Percentiles rank a stretch among this genome's conserved stretches.
Evolutionary conservation across 2,329 filamentous ascomycete genomes (phyloP).

Genomic region (Stagonosporopsis vannaccii): DNA sequence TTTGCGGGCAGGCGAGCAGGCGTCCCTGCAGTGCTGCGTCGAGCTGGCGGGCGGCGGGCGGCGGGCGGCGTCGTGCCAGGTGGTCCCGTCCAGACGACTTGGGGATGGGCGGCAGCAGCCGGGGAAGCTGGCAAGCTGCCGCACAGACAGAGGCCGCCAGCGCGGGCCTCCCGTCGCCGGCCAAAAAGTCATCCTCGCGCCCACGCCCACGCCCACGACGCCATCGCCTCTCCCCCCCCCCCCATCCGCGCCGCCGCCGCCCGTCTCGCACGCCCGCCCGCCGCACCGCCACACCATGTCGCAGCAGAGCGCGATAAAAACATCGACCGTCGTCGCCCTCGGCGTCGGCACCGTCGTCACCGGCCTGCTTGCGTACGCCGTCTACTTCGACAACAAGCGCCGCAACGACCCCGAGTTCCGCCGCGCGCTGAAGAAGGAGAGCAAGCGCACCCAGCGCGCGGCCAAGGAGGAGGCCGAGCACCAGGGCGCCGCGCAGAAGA

Average conservation of each 20-base stretch:
- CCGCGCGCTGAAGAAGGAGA: constrained; percentile 72
- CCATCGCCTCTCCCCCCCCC: constrained; percentile 6
- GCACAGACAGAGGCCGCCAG: not conserved
- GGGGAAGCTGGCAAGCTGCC: constrained; percentile 11
- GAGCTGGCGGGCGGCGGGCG: no score
- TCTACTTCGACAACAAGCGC: constrained; percentile 72
- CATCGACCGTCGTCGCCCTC: constrained; percentile 65
- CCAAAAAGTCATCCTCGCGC: constrained; percentile 6
- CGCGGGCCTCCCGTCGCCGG: not conserved
- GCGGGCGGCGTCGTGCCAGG: no score
- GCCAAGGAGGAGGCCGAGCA: constrained; percentile 76
- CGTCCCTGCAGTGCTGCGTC: no score
- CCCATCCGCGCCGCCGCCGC: constrained; percentile 16
- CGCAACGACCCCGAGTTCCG: constrained; percentile 70
- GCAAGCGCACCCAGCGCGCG: constrained; percentile 73
- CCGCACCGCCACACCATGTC: constrained; percentile 30
- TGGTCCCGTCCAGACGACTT: no score
- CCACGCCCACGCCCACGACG: not conserved
- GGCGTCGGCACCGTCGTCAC: constrained; percentile 66
- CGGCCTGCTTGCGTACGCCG: constrained; percentile 68
- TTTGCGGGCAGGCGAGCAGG: no score
- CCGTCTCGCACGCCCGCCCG: constrained; percentile 4
- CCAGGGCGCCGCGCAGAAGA: constrained; percentile 70
- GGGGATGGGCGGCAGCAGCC: not conserved
- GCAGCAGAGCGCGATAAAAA: constrained; percentile 56